A percentile compares a stretch with the other conserved stretches of the same genome.
phyloP scores from a whole-genome alignment of 2,329 filamentous ascomycete genomes.

The Fusarium sp. region DNA sequence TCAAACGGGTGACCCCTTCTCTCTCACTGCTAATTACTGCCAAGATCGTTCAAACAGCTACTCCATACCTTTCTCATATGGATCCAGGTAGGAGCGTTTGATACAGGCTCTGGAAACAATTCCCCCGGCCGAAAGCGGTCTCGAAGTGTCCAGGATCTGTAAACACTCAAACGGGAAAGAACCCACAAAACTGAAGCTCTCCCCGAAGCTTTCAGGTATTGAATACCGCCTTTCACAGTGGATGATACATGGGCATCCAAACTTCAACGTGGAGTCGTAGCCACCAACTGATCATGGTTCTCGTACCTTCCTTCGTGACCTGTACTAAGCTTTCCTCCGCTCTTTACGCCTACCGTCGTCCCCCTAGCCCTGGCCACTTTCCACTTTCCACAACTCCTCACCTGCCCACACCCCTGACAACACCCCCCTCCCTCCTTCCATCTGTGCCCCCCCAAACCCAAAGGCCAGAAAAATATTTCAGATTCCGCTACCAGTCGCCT shows the following conservation, averaged over 20 bases:
- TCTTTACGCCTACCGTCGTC: constrained; percentile 31
- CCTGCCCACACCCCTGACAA: constrained; percentile 42
- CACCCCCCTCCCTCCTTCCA: constrained; percentile 37
- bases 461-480: constrained; percentile 56
- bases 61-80: constrained; percentile 5
- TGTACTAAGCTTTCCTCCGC: constrained; percentile 32
- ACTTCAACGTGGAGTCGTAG: constrained; percentile 2
- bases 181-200: constrained; percentile 35
- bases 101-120: constrained; percentile 16
- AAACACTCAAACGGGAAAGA: constrained; percentile 23
- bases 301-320: constrained; percentile 35
- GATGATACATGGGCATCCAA: constrained; percentile 10
- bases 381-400: constrained; percentile 42
- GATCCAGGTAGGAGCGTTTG: constrained; percentile 21
- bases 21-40: background rate
- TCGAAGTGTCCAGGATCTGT: constrained; percentile 25
- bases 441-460: constrained; percentile 39
- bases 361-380: constrained; percentile 44
- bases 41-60: constrained; percentile 11
- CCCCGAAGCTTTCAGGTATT: constrained; percentile 23
- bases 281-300: constrained; percentile 1
- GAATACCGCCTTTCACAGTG: constrained; percentile 9
- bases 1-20: background rate
- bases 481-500: constrained; percentile 46
- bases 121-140: constrained; percentile 24